Evolutionary conservation across 1,139 yeast species (phyloP).

Genomic region (Sugiyamaella pinicola): DNA sequence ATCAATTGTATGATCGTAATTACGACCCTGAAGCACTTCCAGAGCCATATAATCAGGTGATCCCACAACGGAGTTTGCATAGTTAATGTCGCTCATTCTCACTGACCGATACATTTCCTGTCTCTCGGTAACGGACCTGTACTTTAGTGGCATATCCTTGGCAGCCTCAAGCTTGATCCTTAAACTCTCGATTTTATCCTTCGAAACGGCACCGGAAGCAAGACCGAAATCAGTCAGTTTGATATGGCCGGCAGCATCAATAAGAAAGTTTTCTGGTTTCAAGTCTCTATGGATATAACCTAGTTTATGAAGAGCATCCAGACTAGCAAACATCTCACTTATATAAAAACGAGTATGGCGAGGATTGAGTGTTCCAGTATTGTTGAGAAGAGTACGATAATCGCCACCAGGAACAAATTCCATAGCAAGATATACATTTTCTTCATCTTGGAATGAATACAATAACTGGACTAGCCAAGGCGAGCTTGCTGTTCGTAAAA

Average conservation of each 20-base stretch:
- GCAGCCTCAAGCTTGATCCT: conserved; percentile 79
- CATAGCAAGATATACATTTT: conserved; percentile 93
- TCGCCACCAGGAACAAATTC: conserved; percentile 99
- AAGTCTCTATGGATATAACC: conserved; percentile 97
- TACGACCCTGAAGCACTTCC: conserved; percentile 92
- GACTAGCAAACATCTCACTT: conserved; percentile 94
- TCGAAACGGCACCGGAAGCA: conserved; percentile 95
- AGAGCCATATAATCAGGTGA: conserved; percentile 99
- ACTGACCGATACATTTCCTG: conserved; percentile 79
- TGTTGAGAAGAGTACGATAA: conserved; percentile 88
- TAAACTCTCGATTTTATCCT: conserved; percentile 93
- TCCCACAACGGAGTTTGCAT: conserved; percentile 95
- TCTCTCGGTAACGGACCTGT: conserved; percentile 80
- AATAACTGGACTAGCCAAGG: conserved; percentile 94
- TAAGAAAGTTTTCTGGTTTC: conserved; percentile 95
- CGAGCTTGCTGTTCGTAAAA: conserved; percentile 88
- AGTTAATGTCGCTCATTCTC: conserved; percentile 65
- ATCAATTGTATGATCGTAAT: conserved; percentile 94
- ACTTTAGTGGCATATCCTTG: conserved; percentile 62
- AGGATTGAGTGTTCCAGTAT: conserved; percentile 79
- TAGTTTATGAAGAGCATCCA: conserved; percentile 87
- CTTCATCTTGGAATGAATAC: conserved; percentile 93
- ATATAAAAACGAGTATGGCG: conserved; percentile 95
- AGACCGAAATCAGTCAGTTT: conserved; percentile 96
- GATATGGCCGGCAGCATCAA: conserved; percentile 93